These are phyloP conservation scores for Colletotrichum lini DNA, from an alignment of 2,329 filamentous ascomycete genomes.

Conservation along the genomic window DNA sequence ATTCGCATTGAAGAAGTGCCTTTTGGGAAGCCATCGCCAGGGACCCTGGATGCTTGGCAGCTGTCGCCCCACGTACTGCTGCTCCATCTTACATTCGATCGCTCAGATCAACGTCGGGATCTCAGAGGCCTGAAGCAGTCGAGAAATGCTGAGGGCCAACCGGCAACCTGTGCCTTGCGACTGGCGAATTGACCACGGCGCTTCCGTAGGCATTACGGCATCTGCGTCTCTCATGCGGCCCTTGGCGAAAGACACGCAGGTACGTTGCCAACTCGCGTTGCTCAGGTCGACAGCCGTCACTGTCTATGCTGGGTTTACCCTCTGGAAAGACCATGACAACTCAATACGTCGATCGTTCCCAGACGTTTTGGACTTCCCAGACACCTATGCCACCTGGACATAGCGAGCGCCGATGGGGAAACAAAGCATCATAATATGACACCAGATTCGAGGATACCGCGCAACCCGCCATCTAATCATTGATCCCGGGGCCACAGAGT, in stretches of 20 bases:
- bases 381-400: constrained; percentile 1
- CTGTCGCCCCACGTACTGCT: constrained; percentile 38
- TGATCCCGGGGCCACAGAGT: constrained; percentile 11
- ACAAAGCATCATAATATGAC: constrained; percentile 19
- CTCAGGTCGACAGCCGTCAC: constrained; percentile 4
- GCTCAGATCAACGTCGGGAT: constrained; percentile 37
- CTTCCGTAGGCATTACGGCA: constrained; percentile 9
- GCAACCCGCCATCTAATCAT: constrained; percentile 31
- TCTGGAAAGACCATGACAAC: constrained; percentile 3
- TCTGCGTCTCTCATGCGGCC: constrained; percentile 12
- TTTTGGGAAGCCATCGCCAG: constrained; percentile 5
- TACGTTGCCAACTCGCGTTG: constrained; percentile 12
- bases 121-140: constrained; percentile 20
- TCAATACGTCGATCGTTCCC: constrained; percentile 2
- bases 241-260: not conserved
- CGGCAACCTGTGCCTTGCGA: not conserved
- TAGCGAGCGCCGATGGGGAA: constrained; percentile 15
- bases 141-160: not conserved
- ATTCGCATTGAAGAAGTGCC: not conserved
- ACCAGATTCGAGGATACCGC: constrained; percentile 27
- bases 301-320: not conserved
- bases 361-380: constrained; percentile 19
- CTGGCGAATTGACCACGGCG: constrained; percentile 1
- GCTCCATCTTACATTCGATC: constrained; percentile 42
- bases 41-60: constrained; percentile 40